Evolutionary conservation across 2,329 filamentous ascomycete species (phyloP).

Genomic region (Diplodia corticola): DNA sequence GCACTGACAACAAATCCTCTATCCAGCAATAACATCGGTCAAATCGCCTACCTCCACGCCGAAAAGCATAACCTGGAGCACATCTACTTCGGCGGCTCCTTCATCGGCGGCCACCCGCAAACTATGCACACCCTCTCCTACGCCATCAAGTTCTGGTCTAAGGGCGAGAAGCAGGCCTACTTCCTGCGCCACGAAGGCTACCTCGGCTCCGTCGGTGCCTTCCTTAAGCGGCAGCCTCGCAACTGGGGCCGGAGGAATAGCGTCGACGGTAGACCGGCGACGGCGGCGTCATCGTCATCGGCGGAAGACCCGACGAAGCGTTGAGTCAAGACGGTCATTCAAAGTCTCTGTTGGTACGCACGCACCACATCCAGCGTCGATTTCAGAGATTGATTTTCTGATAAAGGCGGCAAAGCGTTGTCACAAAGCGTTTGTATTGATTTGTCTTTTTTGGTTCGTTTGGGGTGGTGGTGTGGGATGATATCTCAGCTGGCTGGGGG

Average conservation of each 20-base stretch:
- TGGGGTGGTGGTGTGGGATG: background rate
- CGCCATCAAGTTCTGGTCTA: constrained; percentile 96
- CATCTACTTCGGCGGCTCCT: constrained; percentile 97
- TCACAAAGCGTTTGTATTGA: background rate
- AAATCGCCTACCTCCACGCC: constrained; percentile 96
- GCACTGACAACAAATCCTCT: constrained; percentile 24
- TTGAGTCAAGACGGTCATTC: background rate
- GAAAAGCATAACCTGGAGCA: constrained; percentile 88
- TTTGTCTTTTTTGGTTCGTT: background rate
- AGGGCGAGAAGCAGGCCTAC: constrained; percentile 90
- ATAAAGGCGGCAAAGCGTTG: background rate
- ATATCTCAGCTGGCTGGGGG: background rate
- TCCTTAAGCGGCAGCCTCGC: constrained; percentile 82
- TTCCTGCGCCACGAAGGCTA: constrained; percentile 96
- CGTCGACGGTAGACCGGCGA: constrained; percentile 52
- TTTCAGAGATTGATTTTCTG: background rate
- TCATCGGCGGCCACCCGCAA: constrained; percentile 93
- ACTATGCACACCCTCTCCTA: constrained; percentile 98
- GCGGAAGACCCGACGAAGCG: background rate
- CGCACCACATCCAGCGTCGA: background rate
- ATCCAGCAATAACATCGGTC: constrained; percentile 91
- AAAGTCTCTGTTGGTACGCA: background rate
- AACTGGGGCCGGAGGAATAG: constrained; percentile 89
- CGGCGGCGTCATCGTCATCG: background rate
- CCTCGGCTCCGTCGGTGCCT: constrained; percentile 88